A percentile compares a stretch with the other conserved stretches of the same genome.
Evolutionary conservation across 495 filamentous ascomycete species (phyloP).

Genomic region (Haplographium delicatum): DNA sequence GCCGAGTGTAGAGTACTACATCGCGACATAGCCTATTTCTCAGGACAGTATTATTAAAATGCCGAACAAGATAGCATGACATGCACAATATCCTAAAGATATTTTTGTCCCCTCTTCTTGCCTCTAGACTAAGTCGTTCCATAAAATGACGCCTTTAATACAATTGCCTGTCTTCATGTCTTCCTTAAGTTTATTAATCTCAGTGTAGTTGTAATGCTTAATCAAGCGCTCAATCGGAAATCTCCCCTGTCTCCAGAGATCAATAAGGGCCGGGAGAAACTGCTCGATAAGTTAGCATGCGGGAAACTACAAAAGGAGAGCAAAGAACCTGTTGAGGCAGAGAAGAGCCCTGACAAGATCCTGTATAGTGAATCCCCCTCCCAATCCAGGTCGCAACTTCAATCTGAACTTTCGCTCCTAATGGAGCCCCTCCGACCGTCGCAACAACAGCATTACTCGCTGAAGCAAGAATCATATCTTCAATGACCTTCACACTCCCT

Average conservation of each 20-base stretch:
- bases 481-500: not conserved
- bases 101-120: too few relatives aligned
- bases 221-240: conserved; percentile 4
- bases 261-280: conserved; percentile 4
- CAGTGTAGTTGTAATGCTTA: not conserved
- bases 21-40: too few relatives aligned
- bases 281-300: not conserved
- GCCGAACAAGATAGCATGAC: too few relatives aligned
- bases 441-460: not conserved
- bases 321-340: not conserved
- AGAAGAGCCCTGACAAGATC: conserved; percentile 1
- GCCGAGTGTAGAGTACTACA: too few relatives aligned
- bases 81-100: too few relatives aligned
- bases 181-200: conserved; percentile 2
- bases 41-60: too few relatives aligned
- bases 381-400: not conserved
- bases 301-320: not conserved
- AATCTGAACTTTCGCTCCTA: not conserved
- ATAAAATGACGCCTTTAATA: conserved; percentile 6
- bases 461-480: not conserved
- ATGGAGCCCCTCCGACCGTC: conserved; percentile 2
- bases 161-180: conserved; percentile 1
- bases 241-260: not conserved
- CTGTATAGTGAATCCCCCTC: not conserved
- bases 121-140: too few relatives aligned